Percentiles rank a stretch among this genome's conserved stretches.
Evolutionary conservation across 352 stramenopile species (phyloP).

Genomic region (Elongisporangium undulatum): DNA sequence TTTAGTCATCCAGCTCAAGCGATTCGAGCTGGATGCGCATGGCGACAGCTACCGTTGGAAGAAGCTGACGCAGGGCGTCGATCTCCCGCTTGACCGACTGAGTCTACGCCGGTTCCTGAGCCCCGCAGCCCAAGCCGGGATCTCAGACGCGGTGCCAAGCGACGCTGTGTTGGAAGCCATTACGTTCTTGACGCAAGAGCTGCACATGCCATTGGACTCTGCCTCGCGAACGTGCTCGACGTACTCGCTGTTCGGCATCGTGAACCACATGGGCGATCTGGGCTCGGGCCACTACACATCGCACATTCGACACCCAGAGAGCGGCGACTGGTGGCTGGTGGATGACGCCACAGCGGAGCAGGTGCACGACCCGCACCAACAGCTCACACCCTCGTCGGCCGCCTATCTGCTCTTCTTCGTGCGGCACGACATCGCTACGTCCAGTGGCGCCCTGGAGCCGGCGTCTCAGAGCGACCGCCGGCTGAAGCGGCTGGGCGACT

Average conservation of each 20-base stretch:
- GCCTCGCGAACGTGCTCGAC: slow-evolving; percentile 33
- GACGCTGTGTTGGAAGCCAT: slow-evolving; percentile 16
- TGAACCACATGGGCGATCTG: slow-evolving; percentile 94
- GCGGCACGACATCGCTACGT: slow-evolving; percentile 37
- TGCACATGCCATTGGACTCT: slow-evolving; percentile 37
- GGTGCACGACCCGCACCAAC: slow-evolving; percentile 13
- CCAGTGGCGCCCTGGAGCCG: slow-evolving; percentile 8
- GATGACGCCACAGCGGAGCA: slow-evolving; percentile 80
- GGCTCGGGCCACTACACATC: slow-evolving; percentile 92
- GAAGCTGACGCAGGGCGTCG: slow-evolving; percentile 89
- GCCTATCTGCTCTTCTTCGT: slow-evolving; percentile 78
- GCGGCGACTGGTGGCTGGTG: slow-evolving; percentile 89
- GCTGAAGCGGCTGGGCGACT: slow-evolving; percentile 8
- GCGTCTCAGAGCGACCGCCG: background rate
- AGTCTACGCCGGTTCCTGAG: slow-evolving; percentile 60
- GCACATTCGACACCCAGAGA: slow-evolving; percentile 34
- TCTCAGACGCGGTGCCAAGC: slow-evolving; percentile 9
- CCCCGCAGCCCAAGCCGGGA: slow-evolving; percentile 1
- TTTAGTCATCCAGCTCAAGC: slow-evolving; percentile 64
- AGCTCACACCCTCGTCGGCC: slow-evolving; percentile 33
- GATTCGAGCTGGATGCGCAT: slow-evolving; percentile 34
- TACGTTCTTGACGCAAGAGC: slow-evolving; percentile 25
- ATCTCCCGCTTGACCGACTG: slow-evolving; percentile 88
- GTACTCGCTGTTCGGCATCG: slow-evolving; percentile 93
- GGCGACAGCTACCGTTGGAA: slow-evolving; percentile 47